A percentile compares a stretch with the other conserved stretches of the same genome.
phyloP scores from a whole-genome alignment of 2,329 filamentous ascomycete species.

The Geosmithia putterillii region DNA sequence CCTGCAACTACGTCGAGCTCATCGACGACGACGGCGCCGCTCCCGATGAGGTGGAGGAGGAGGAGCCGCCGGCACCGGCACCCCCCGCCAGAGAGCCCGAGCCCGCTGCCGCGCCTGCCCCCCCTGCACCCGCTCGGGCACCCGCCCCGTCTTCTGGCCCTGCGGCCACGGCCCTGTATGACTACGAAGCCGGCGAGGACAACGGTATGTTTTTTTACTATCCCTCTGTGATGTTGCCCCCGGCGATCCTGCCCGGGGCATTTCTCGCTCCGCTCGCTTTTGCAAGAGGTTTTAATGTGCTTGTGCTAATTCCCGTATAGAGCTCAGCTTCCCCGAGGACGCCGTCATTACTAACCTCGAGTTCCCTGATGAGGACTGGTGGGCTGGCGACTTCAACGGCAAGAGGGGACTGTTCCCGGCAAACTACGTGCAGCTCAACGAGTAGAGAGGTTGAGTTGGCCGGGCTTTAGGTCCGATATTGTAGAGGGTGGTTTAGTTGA shows the following conservation, averaged over 20 bases:
- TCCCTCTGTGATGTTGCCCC: too few relatives aligned
- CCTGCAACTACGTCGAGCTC: constrained; percentile 92
- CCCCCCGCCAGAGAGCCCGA: constrained; percentile 15
- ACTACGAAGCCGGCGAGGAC: constrained; percentile 95
- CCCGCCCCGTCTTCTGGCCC: constrained; percentile 26
- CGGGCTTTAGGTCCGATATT: too few relatives aligned
- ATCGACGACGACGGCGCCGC: constrained; percentile 35
- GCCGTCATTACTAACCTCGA: constrained; percentile 74
- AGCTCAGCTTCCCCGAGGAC: constrained; percentile 76
- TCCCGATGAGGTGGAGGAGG: constrained; percentile 11
- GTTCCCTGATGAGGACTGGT: constrained; percentile 98
- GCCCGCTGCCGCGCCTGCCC: constrained; percentile 13
- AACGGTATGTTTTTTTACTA: constrained; percentile 44
- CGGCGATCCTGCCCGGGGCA: too few relatives aligned
- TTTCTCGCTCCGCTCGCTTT: too few relatives aligned
- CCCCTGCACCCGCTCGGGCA: constrained; percentile 17
- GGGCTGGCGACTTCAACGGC: constrained; percentile 79
- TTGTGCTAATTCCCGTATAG: constrained; percentile 28
- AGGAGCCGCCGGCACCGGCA: too few relatives aligned
- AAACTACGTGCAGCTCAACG: constrained; percentile 53
- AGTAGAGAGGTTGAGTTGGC: constrained; percentile 7
- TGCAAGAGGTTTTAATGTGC: constrained; percentile 1
- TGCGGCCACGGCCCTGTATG: constrained; percentile 78
- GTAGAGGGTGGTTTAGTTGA: too few relatives aligned
- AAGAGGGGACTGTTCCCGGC: constrained; percentile 73